Base-by-base conservation (phyloP, 768 basidiomycete species). In the Hortiboletus flavorubellus region DNA sequence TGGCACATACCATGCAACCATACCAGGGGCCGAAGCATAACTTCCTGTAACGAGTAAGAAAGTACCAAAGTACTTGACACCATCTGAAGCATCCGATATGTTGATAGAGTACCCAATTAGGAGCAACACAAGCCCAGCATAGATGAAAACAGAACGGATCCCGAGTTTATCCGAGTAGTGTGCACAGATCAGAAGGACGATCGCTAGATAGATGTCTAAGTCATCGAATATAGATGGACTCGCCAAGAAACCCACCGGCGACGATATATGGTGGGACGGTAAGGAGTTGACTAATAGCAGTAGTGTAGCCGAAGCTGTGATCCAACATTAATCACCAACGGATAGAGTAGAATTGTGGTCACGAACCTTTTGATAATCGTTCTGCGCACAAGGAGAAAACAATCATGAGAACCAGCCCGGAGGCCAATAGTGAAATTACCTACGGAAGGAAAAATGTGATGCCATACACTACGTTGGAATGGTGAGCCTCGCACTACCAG, bases 401-500 rank as follows among this genome's bases (percentile, higher is more conserved):
- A 7, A 49, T 26, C 8, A 33, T 44, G 45, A 46, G 47, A n/a
- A 21, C 34, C 23, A 31, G 59, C 34, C 23, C 30, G 59, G 9
- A 58, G n/a, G 31, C 16, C 35, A 7, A n/a, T n/a, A 38, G 8
- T 1, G 34, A 46, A 23, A 11, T 8, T 4, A 77, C 86, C 62
- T 64, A 87, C 82, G 85, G 85, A 31, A 87, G 70, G 75, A 89
- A 89, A 26, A 87, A 71, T 0, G 86, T 85, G 45, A 86, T 86
- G 3, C 86, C 86, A 60, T 84, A 86, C 3, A 86, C 86, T 87
- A 39, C 12, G 31, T 23, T 38, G 51, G 14, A 38, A 29, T 6
- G 18, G 38, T 66, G 31, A 66, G 49, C 15, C 2, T 37, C 34
- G 10, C 29, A 33, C 3, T 11, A 8, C 6, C 45, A 29, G 31